Evolutionary conservation across 352 stramenopile genomes (phyloP), one percentile per base, ranked within the genome.

Genomic region (Blastocystis sp.): DNA sequence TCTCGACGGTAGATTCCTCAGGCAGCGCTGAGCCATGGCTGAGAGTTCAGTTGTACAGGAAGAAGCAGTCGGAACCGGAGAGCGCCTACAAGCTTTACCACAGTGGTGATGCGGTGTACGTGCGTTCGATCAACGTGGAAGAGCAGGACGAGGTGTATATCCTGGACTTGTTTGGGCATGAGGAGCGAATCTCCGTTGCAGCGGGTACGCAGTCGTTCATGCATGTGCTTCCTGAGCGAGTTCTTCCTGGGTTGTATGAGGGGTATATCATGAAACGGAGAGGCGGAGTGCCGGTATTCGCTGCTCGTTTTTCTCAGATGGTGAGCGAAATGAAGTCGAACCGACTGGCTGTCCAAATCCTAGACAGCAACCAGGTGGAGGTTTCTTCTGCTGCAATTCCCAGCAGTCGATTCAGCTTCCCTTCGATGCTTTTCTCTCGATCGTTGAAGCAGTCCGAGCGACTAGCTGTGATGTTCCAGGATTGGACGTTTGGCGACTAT

Each of bases 401-500:
- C 47, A 55, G 26, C 23, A 50, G 6, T 39, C 39, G 34, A 18
- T 62, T 23, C 6, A 62, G 41, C 39, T 55, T 87, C 29, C 76
- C 76, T 41, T 47, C 76, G 13, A 63, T 87, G 43, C 53, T 76
- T 9, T 39, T 77, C 9, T 3, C 18, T 1, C 43, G n/a, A 11
- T 23, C 34, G 23, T 26, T 87, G 26, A 13, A 8, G 26, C 9
- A 18, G 18, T 50, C 37, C 3, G 29, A 87, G 47, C 43, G 29
- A 29, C 39, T 87, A 11, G 26, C 47, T 1, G 20, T 87, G 37
- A 73, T 87, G 76, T 75, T 77, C 26, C 55, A 69, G 18, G 76
- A 87, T 7, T 87, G 76, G 76, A 80, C 76, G 8, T 87, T 87
- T 41, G 76, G 53, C 29, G 76, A 87, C 43, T 87, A 37, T 56